Base-by-base conservation (phyloP, 805 yeast species). In the Kazachstania kunashirensis region DNA sequence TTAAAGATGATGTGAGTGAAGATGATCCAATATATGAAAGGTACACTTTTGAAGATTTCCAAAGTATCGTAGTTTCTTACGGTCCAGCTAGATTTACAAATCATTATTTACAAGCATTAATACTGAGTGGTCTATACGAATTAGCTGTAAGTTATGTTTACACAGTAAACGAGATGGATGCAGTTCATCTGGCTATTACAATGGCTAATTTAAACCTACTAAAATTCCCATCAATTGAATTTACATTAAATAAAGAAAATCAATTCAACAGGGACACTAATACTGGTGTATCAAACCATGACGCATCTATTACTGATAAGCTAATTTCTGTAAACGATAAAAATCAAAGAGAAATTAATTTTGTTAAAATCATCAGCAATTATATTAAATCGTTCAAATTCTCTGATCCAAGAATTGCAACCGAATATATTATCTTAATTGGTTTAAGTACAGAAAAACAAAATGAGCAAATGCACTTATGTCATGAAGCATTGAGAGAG, bases 321-420 rank as follows among this genome's bases (percentile, higher is more conserved):
- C 31, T 31, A 30, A 25, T 13, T 6, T 29, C 30, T 12, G 37
- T 30, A 24, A 44, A 60, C 17, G 61, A 59, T 12, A 51, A 54
- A 17, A 59, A 62, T 5, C 57, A 58, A 25, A 62, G 66, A 16
- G 56, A 48, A 41, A 55, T 68, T 37, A 55, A 68, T 45, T 59
- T 78, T 55, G 77, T 82, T 14, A 68, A 83, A 39, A 57, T 85
- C 36, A 49, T 92, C 33, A 94, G 94, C 1, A 74, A 78, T 15
- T 89, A 84, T 59, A 82, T 92, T 9, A 71, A 86, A 43, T 74
- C 79, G 13, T 89, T 92, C 67, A 79, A 86, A 49, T 73, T 75
- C 40, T 74, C 89, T 27, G 94, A 86, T 61, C 94, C 97, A 17
- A 74, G 79, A 49, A 84, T 81, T 39, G 96, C 96, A 0, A 82